Percentiles rank a stretch among this genome's conserved stretches.
Conservation (phyloP, 208 protist genomes). For the Zelonia costaricensis region DNA sequence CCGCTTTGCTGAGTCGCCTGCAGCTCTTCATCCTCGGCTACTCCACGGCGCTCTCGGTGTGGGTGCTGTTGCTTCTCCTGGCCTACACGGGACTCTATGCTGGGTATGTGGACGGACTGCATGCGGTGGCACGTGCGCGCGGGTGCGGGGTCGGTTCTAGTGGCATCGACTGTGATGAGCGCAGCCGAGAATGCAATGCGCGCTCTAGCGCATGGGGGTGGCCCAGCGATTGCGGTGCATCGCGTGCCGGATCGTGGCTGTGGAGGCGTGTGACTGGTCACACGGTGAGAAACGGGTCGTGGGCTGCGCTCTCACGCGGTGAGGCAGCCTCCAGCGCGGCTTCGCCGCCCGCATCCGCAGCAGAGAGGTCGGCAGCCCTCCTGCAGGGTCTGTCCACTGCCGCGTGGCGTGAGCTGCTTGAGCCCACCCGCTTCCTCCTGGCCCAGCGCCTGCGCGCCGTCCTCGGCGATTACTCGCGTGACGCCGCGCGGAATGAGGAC, state of each 20-base stretch:
- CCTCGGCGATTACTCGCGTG: neutral
- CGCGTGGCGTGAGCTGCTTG: slow-evolving; percentile 9
- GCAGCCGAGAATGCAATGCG: no score
- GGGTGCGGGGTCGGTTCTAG: no score
- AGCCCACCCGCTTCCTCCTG: slow-evolving; percentile 16
- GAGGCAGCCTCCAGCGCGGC: no score
- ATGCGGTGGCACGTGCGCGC: neutral
- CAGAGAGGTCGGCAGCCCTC: neutral
- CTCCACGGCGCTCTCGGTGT: slow-evolving; percentile 54
- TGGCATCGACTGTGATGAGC: neutral
- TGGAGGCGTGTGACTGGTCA: no score
- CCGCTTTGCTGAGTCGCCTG: slow-evolving; percentile 41
- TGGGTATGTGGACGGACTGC: slow-evolving; percentile 14
- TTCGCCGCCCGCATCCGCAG: neutral
- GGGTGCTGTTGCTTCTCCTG: slow-evolving; percentile 15
- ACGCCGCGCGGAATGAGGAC: no score
- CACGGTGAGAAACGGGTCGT: no score
- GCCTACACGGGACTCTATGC: slow-evolving; percentile 22
- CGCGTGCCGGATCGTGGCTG: no score
- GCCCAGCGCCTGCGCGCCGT: slow-evolving; percentile 3
- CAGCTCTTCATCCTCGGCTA: slow-evolving; percentile 43
- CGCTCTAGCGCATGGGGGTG: no score
- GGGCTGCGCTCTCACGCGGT: no score
- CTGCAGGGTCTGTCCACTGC: slow-evolving; percentile 8
- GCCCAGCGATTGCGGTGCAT: no score